Evolutionary conservation across 768 basidiomycete species (phyloP), one percentile per base, ranked within the genome.

Genomic region (Lactifluus piperatus): DNA sequence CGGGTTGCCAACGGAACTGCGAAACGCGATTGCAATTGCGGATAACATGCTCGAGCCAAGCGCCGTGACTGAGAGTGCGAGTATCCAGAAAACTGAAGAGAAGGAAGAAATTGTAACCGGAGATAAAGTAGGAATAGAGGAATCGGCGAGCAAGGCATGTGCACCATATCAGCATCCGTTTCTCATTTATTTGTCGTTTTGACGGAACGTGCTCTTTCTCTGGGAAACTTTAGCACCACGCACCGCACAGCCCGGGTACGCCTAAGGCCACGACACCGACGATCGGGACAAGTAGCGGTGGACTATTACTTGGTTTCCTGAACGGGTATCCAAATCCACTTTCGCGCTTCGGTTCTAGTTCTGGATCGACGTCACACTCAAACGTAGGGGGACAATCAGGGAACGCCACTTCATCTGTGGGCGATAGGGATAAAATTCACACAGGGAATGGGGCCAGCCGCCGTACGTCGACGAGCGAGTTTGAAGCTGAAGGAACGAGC

Each of bases 1-100:
- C n/a, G n/a, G n/a, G 45, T 71, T 87, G 39, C 84, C 85, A 26
- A 76, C 77, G 27, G 83, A 84, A 62, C 75, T 90, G 59, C 81
- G 74, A 66, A 70, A 69, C 22, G 82, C 88, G 37, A 71, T 85
- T 52, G 85, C 79, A 8, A 75, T 86, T 64, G 80, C 87, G 26
- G 77, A 80, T 61, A 73, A 79, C 65, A 71, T 88, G 56, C 71
- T 86, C 58, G 79, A 84, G 65, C 71, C 77, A 9, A 46, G 64
- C 5, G 68, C 63, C 8, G 52, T 66, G 57, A 30, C 60, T 29
- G 60, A 62, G 37, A 45, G 46, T 34, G 52, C 48, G 34, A 53
- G 55, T 9, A 20, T 56, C 4, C 62, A 49, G 54, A 65, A 66
- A 54, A 58, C 41, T 27, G 68, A 68, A 52, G 67, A 60, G 41